A percentile compares a stretch with the other conserved stretches of the same genome.
Conservation (phyloP, 371 early-diverging fungal species). For the Chytridium lagenaria region DNA sequence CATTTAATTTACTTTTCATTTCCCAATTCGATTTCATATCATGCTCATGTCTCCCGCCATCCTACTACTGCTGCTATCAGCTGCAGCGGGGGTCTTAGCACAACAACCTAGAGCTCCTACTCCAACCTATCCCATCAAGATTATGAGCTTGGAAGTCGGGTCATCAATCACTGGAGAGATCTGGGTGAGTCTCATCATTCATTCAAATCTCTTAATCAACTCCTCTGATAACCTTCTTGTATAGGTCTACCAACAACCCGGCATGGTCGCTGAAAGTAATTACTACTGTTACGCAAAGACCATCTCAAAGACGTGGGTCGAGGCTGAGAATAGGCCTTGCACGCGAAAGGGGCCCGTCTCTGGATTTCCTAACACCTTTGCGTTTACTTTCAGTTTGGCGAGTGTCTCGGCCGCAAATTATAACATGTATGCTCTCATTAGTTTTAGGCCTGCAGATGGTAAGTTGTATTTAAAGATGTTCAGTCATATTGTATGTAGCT, state of each 20-base stretch:
- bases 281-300: conserved; percentile 12
- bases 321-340: neutral
- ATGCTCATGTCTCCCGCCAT: too few relatives aligned
- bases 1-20: too few relatives aligned
- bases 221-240: neutral
- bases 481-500: too few relatives aligned
- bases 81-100: too few relatives aligned
- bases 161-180: neutral
- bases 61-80: too few relatives aligned
- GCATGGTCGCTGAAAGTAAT: neutral
- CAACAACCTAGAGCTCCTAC: neutral
- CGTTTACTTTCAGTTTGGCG: neutral
- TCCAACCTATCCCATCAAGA: conserved; percentile 10
- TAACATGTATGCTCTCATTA: conserved; percentile 1
- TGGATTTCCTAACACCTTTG: neutral
- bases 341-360: conserved; percentile 1
- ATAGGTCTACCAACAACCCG: neutral
- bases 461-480: too few relatives aligned
- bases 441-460: neutral
- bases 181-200: conserved; percentile 1
- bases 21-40: too few relatives aligned
- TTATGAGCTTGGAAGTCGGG: neutral
- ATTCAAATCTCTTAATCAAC: neutral
- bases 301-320: neutral
- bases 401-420: neutral